Evolutionary conservation across 2,329 filamentous ascomycete species (phyloP).

Genomic region (Ascochyta pisi): DNA sequence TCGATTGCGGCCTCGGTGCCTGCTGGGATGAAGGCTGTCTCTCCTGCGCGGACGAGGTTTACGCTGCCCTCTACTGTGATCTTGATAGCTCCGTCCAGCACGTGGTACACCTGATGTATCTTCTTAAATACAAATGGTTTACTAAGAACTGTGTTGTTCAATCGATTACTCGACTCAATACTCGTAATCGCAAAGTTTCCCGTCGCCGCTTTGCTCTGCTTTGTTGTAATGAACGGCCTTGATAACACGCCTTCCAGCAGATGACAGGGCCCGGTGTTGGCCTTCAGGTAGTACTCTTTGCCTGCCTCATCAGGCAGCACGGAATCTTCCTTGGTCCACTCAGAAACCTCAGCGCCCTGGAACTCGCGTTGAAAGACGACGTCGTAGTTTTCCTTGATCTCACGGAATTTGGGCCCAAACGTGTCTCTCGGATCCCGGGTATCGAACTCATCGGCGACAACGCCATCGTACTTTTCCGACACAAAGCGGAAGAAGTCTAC

Average conservation of each 20-base stretch:
- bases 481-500: constrained; percentile 33
- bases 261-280: constrained; percentile 26
- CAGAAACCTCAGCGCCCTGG: constrained; percentile 18
- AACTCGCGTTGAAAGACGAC: constrained; percentile 25
- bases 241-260: constrained; percentile 24
- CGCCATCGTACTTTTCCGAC: constrained; percentile 24
- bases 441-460: constrained; percentile 27
- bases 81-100: constrained; percentile 25
- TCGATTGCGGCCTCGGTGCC: constrained; percentile 21
- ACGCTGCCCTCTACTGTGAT: constrained; percentile 15
- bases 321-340: constrained; percentile 15
- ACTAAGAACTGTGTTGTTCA: constrained; percentile 16
- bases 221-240: constrained; percentile 26
- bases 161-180: constrained; percentile 26
- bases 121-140: constrained; percentile 20
- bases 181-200: constrained; percentile 29
- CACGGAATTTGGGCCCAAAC: constrained; percentile 24
- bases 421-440: constrained; percentile 16
- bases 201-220: constrained; percentile 16
- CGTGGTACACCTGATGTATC: constrained; percentile 26
- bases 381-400: constrained; percentile 30
- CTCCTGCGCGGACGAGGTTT: constrained; percentile 25
- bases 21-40: constrained; percentile 27
- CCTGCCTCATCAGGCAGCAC: constrained; percentile 15
- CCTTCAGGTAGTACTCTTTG: constrained; percentile 26